phyloP scores from a whole-genome alignment of 169 alveolate genomes.

The Plasmodium chabaudi region DNA sequence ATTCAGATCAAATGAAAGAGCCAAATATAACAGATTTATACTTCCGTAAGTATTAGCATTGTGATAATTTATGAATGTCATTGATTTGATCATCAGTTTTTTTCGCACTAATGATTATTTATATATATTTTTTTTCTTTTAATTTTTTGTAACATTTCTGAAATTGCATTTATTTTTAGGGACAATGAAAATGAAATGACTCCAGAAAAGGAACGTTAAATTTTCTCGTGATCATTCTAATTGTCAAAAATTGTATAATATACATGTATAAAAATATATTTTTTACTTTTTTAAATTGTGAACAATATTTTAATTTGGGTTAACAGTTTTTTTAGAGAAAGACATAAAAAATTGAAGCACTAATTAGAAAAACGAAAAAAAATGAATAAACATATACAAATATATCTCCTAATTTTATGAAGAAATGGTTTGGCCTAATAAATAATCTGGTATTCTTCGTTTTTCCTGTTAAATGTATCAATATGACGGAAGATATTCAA shows the following conservation, averaged over 20 bases:
- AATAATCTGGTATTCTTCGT: slow-evolving; percentile 46
- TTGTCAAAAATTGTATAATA: neutral
- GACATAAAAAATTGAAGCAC: neutral
- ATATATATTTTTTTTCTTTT: slow-evolving; percentile 1
- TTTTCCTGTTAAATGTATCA: slow-evolving; percentile 45
- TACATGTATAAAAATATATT: neutral
- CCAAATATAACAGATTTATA: slow-evolving; percentile 69
- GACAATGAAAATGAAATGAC: slow-evolving; percentile 54
- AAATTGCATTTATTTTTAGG: slow-evolving; percentile 8
- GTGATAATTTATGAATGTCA: no score
- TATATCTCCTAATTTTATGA: neutral
- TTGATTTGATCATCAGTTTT: neutral
- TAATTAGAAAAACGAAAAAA: neutral
- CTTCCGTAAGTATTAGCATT: slow-evolving; percentile 7
- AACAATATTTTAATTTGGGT: no score
- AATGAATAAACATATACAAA: neutral
- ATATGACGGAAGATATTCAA: slow-evolving; percentile 53
- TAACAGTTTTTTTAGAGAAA: no score
- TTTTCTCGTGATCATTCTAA: neutral
- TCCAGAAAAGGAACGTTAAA: slow-evolving; percentile 57
- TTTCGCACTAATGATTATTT: neutral
- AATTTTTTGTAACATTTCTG: neutral
- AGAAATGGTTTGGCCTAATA: slow-evolving; percentile 7
- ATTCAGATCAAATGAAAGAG: slow-evolving; percentile 69
- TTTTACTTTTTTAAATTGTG: neutral